phyloP scores from a whole-genome alignment of 2,329 filamentous ascomycete species.

The Trichoderma citrinoviride region DNA sequence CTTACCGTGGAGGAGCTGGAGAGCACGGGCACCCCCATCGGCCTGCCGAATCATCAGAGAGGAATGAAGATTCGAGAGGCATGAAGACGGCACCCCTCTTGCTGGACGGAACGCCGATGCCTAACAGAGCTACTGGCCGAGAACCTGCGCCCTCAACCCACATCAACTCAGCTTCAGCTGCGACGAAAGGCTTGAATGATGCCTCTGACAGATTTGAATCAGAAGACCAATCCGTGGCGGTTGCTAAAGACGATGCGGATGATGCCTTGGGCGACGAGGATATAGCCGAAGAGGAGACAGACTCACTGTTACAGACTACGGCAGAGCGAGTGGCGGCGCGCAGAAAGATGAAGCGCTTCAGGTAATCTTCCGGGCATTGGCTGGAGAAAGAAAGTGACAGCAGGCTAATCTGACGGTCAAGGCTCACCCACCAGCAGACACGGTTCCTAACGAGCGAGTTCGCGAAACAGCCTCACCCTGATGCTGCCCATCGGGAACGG shows the following conservation, averaged over 20 bases:
- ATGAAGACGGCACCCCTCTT: slow-evolving; percentile 6
- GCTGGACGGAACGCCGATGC: slow-evolving; percentile 33
- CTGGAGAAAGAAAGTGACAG: neutral
- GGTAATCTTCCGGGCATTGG: slow-evolving; percentile 46
- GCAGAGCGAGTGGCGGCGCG: slow-evolving; percentile 57
- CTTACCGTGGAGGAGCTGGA: slow-evolving; percentile 44
- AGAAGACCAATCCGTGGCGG: slow-evolving; percentile 7
- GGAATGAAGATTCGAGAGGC: slow-evolving; percentile 11
- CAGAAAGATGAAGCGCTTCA: slow-evolving; percentile 75
- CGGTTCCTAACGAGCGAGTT: slow-evolving; percentile 97
- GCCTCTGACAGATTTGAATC: slow-evolving; percentile 14
- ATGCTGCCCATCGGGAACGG: slow-evolving; percentile 84
- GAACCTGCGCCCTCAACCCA: slow-evolving; percentile 42
- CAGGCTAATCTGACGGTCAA: slow-evolving; percentile 36
- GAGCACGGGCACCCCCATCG: slow-evolving; percentile 39
- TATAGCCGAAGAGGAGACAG: slow-evolving; percentile 45
- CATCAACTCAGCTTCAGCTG: slow-evolving; percentile 35
- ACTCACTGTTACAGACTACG: slow-evolving; percentile 49
- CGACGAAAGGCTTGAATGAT: neutral
- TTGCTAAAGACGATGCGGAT: slow-evolving; percentile 45
- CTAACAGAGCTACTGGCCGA: slow-evolving; percentile 40
- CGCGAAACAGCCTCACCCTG: slow-evolving; percentile 88
- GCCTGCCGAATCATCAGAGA: slow-evolving; percentile 14
- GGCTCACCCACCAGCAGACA: slow-evolving; percentile 95
- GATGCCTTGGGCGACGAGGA: slow-evolving; percentile 57